Base-by-base conservation (phyloP, 306 rosid genomes). In the Begonia loranthoides region DNA sequence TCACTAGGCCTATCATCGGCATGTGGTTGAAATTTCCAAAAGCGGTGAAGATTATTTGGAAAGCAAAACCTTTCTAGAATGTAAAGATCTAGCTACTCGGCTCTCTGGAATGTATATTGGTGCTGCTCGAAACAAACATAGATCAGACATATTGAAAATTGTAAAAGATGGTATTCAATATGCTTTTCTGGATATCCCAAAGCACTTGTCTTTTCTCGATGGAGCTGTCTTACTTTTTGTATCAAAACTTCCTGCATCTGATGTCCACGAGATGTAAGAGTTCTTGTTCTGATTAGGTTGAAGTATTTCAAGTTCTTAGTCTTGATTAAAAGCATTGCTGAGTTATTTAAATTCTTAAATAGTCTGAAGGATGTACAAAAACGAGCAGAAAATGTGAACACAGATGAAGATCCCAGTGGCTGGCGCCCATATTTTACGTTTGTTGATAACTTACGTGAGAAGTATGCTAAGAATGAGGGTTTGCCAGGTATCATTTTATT, bases 361-460 rank as follows among this genome's bases (percentile, higher is more conserved):
- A 89, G 97, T 49, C 58, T 79, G 72, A 74, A 76, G 66, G 85
- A 74, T 74, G 87, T 82, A 47, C 79, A 90, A 74, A 75, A 63
- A 44, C 76, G 92, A 57, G 68, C 87, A 9, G 87, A 62, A 58
- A 70, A 78, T 72, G 76, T 90, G 46, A 76, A 85, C 59, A 76
- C 79, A 28, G 97, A 90, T 24, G 92, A 82, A 78, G 76, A 90
- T 66, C 97, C 97, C 48, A 90, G 97, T 78, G 97, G 97, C 44
- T 85, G 97, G 97, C 95, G 94, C 60, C 92, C 95, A 51, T 90
- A 78, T 66, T 50, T 63, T 67, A 70, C 71, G 9, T 90, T 90
- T 56, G 61, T 90, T 56, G 78, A 78, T 45, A 76, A 22, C 62
- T 72, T 85, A 50, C 76, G 73, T 33, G 95, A 90, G 62, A 90